Evolutionary conservation across 495 filamentous ascomycete genomes (phyloP), one percentile per base, ranked within the genome.

Genomic region (Xylaria grammica): DNA sequence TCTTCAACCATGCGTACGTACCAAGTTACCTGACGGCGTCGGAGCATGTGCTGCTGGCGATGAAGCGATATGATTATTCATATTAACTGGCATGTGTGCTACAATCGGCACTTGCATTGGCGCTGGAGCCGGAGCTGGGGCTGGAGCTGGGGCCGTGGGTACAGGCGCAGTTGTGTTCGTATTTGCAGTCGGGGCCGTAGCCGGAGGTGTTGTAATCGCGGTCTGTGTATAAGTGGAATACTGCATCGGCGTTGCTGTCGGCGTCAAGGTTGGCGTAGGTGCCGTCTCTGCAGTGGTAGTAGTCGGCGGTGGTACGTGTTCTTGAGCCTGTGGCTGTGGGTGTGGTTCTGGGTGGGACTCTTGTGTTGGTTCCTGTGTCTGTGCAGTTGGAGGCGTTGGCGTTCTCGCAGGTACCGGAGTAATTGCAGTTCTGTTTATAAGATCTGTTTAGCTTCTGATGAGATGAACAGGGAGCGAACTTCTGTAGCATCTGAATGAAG

Each of bases 21-120:
- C 72, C 69, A 74, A 45, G 17, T 68, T 72, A 17, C 72, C 72
- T 15, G 72, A 74, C 8, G 72, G 56, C 30, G 63, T 74, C 19
- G 72, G 72, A 50, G 72, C 72, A 65, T 74, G 72, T 22, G 72
- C 72, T 40, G 72, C 72, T 50, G 72, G 72, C 10, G 72, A 74
- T 4, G 71, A 69, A 24, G 58, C 61, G 10, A 62, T 26, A 60
- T 69, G 62, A 19, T 36, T 57, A 34, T 64, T 64, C 27, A 51
- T 64, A 20, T 10, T 34, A n/a, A 44, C 32, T 20, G 52, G 62
- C 17, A 58, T 55, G 6, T 42, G 53, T 51, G 62, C 38, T 13
- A 26, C 52, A n/a, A 58, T 45, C n/a, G 62, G 62, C 53, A 64
- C 42, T 32, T 56, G 53, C 44, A 64, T 56, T 10, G 52, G 53